phyloP scores from a whole-genome alignment of 768 basidiomycete genomes.

The Leccinum subgranulosum region DNA sequence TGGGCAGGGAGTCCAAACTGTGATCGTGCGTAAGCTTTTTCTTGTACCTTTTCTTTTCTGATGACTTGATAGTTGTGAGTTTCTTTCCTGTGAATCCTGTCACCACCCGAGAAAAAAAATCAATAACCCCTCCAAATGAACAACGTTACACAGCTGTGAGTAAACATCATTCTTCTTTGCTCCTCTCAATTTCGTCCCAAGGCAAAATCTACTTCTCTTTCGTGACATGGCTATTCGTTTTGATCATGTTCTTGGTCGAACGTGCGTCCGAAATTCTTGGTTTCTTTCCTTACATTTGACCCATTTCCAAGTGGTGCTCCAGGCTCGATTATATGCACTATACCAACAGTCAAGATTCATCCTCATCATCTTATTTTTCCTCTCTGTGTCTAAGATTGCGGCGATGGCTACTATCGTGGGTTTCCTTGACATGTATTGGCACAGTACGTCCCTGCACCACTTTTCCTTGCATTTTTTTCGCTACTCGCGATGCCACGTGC shows the following conservation, averaged over 20 bases:
- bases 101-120: neutral
- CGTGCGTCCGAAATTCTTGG: neutral
- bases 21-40: slow-evolving; percentile 3
- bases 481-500: neutral
- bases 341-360: neutral
- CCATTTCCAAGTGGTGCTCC: neutral
- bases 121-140: neutral
- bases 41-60: neutral
- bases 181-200: neutral
- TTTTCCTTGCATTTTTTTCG: no score
- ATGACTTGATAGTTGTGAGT: slow-evolving; percentile 18
- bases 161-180: neutral
- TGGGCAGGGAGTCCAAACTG: neutral
- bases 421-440: neutral
- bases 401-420: neutral
- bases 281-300: neutral
- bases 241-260: slow-evolving; percentile 1
- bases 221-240: slow-evolving; percentile 3
- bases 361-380: neutral
- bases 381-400: neutral
- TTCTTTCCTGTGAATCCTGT: neutral
- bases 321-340: neutral
- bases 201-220: slow-evolving; percentile 2
- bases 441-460: neutral
- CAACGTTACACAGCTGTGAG: slow-evolving; percentile 3